Evolutionary conservation across 495 filamentous ascomycete species (phyloP).

Genomic region (Talaromyces stipitatus): DNA sequence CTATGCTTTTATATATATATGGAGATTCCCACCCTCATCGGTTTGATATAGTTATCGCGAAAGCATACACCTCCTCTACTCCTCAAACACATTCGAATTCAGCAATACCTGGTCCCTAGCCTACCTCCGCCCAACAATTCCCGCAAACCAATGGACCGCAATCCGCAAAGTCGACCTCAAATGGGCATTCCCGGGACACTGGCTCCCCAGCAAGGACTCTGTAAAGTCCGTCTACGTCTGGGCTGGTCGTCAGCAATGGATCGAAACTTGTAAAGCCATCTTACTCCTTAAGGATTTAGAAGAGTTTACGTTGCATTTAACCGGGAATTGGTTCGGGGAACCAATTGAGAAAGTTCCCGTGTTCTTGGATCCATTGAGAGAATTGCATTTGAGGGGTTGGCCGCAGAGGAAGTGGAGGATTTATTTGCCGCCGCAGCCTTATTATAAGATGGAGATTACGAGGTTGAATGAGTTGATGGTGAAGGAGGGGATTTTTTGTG

Average conservation of each 20-base stretch:
- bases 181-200: conserved; percentile 41
- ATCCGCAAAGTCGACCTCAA: conserved; percentile 34
- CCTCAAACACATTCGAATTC: conserved; percentile 34
- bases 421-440: conserved; percentile 28
- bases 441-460: conserved; percentile 28
- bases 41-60: conserved; percentile 25
- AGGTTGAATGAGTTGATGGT: conserved; percentile 14
- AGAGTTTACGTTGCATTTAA: conserved; percentile 29
- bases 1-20: background rate
- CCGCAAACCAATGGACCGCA: conserved; percentile 19
- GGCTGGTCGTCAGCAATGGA: conserved; percentile 35
- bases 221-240: conserved; percentile 36
- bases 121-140: conserved; percentile 35
- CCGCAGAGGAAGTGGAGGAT: conserved; percentile 19
- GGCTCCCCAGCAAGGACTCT: conserved; percentile 40
- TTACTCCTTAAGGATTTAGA: conserved; percentile 18
- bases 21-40: background rate
- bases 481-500: conserved; percentile 5
- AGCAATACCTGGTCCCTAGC: conserved; percentile 40
- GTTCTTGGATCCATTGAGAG: conserved; percentile 33
- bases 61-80: conserved; percentile 33
- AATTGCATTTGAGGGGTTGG: conserved; percentile 12
- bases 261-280: conserved; percentile 30
- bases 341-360: conserved; percentile 32
- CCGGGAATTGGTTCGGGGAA: conserved; percentile 36